These are phyloP conservation scores for Candida neerlandica DNA, from an alignment of 1,139 yeast species.

Conservation along the genomic window DNA sequence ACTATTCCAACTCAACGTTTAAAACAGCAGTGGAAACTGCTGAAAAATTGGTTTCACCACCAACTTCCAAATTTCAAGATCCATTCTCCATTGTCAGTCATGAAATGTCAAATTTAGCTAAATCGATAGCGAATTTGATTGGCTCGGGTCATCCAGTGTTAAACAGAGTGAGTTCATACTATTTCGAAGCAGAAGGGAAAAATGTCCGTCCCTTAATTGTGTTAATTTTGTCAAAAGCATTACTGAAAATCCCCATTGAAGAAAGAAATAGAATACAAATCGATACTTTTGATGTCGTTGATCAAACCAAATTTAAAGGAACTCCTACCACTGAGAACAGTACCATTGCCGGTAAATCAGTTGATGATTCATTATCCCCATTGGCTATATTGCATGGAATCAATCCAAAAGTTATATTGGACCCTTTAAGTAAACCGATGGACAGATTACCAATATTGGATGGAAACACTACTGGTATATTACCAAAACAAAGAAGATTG, in stretches of 20 bases:
- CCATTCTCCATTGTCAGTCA: slow-evolving; percentile 92
- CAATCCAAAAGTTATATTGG: slow-evolving; percentile 75
- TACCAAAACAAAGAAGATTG: slow-evolving; percentile 91
- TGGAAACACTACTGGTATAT: slow-evolving; percentile 56
- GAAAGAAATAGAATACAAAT: slow-evolving; percentile 66
- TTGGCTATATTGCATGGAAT: slow-evolving; percentile 83
- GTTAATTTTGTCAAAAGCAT: slow-evolving; percentile 76
- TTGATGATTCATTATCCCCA: slow-evolving; percentile 71
- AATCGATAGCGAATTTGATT: slow-evolving; percentile 79
- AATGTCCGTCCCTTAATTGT: slow-evolving; percentile 93
- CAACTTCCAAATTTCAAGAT: slow-evolving; percentile 55
- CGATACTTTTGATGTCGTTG: slow-evolving; percentile 64
- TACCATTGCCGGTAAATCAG: slow-evolving; percentile 57
- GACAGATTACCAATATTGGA: slow-evolving; percentile 68
- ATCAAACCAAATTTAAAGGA: slow-evolving; percentile 60
- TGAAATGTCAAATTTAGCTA: slow-evolving; percentile 90
- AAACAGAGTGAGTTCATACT: slow-evolving; percentile 87
- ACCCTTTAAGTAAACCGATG: slow-evolving; percentile 84
- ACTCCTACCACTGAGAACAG: slow-evolving; percentile 40
- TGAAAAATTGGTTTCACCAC: slow-evolving; percentile 78
- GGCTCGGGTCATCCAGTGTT: slow-evolving; percentile 95
- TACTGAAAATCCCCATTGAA: slow-evolving; percentile 72
- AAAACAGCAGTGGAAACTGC: slow-evolving; percentile 74
- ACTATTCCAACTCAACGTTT: slow-evolving; percentile 23
- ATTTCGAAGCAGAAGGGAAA: slow-evolving; percentile 95